Percentiles rank a stretch among this genome's conserved stretches.
Conservation (phyloP, 345 rosid genomes). For the thale cress (Arabidopsis thaliana) region TAIR10.1 NC_003074.8:7027001-7027500, state of each 20-base stretch:
- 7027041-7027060: constrained; percentile 20
- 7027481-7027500: constrained; percentile 10
- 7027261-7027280: constrained; percentile 25
- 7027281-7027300: constrained; percentile 17
- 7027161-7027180: neutral
- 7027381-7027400: constrained; percentile 42
- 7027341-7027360: constrained; percentile 10
- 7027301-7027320: neutral
- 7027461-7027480: constrained; percentile 36
- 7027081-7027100: neutral
- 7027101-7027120: constrained; percentile 40
- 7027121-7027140: constrained; percentile 20
- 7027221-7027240: constrained; percentile 16
- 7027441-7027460: constrained; percentile 16
- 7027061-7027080: constrained; percentile 28
- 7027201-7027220: constrained; percentile 36
- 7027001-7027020: neutral
- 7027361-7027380: constrained; percentile 27
- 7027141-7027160: constrained; percentile 36
- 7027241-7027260: constrained; percentile 27
- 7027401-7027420: constrained; percentile 30
- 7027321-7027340: constrained; percentile 9
- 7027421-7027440: constrained; percentile 22
- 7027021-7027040: neutral
- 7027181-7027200: constrained; percentile 30